Conservation (phyloP, 495 filamentous ascomycete species). For the Jackrogersella minutella region DNA sequence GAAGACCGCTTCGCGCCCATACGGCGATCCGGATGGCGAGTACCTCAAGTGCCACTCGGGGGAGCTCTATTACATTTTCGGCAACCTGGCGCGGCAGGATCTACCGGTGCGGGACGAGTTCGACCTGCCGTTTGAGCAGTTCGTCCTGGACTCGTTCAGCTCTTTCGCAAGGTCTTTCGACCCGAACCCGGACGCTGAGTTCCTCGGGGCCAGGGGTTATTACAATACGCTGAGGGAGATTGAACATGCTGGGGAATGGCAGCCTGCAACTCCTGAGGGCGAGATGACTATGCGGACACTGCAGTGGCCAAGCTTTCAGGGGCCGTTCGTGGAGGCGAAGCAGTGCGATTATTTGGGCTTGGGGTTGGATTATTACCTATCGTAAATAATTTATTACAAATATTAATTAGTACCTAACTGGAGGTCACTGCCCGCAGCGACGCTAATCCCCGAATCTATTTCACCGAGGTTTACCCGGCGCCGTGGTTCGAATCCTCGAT, state of each 20-base stretch:
- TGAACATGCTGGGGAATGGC: slow-evolving; percentile 40
- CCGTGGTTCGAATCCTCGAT: too few species aligned
- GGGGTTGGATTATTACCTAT: slow-evolving; percentile 46
- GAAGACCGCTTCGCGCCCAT: slow-evolving; percentile 41
- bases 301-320: slow-evolving; percentile 46
- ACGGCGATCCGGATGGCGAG: slow-evolving; percentile 53
- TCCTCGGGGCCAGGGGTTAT: slow-evolving; percentile 46
- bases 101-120: slow-evolving; percentile 48
- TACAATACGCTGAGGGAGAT: slow-evolving; percentile 27
- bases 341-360: slow-evolving; percentile 48
- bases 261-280: slow-evolving; percentile 27
- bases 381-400: neutral
- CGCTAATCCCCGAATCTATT: too few species aligned
- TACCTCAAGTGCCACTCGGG: slow-evolving; percentile 60
- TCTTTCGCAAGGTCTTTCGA: slow-evolving; percentile 49
- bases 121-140: slow-evolving; percentile 49
- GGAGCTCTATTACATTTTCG: slow-evolving; percentile 55
- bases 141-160: slow-evolving; percentile 47
- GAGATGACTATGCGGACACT: slow-evolving; percentile 43
- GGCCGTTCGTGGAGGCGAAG: slow-evolving; percentile 42
- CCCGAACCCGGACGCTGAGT: slow-evolving; percentile 48
- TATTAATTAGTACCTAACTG: neutral
- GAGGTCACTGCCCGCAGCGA: neutral
- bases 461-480: too few species aligned
- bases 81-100: slow-evolving; percentile 49